Base-by-base conservation (phyloP, 2,329 filamentous ascomycete species). In the Arthroderma uncinatum region DNA sequence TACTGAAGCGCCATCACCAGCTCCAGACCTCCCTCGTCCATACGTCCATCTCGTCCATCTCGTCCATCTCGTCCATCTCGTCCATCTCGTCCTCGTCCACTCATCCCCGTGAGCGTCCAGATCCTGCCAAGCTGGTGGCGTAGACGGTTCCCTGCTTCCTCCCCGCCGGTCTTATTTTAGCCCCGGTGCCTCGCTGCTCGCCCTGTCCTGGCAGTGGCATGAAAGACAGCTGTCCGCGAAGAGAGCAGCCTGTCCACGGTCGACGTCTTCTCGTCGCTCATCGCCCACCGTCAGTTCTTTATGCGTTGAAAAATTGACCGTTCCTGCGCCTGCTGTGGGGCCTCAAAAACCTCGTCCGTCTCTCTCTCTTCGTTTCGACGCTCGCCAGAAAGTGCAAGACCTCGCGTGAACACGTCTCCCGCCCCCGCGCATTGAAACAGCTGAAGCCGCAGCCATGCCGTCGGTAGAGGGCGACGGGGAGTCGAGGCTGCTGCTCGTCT, bases 401-500 rank as follows among this genome's bases (percentile, higher is more conserved):
- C 23, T 50, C 47, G 47, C 47, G 47, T 50, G 50, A 47, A 53
- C 36, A 30, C 33, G 25, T 23, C 19, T 52, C 36, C 21, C 40
- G 12, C 37, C 3, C 12, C 25, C 48, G n/a, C 48, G 25, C 48
- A 33, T 28, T 25, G 21, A 10, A 44, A n/a, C 4, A 28, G 5
- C 42, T 19, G 16, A 30, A 42, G n/a, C 12, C 23, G 16, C 55
- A 34, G 40, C 37, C 55, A 74, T 74, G 72, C 66, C 70, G 55
- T 65, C 67, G 23, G 59, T 67, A 53, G 69, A 73, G 57, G 64
- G 64, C 56, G 60, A 19, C 16, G 71, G 68, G 54, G 71, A 72
- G 59, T 68, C 72, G 19, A 69, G 82, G 53, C 79, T 96, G 55
- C 81, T 96, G 54, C 84, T 97, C 52, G 85, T 96, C 65, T 96